Percentiles rank a stretch among this genome's conserved stretches.
phyloP scores from a whole-genome alignment of 305 asterid genomes.

The Fraxinus nigra region DNA sequence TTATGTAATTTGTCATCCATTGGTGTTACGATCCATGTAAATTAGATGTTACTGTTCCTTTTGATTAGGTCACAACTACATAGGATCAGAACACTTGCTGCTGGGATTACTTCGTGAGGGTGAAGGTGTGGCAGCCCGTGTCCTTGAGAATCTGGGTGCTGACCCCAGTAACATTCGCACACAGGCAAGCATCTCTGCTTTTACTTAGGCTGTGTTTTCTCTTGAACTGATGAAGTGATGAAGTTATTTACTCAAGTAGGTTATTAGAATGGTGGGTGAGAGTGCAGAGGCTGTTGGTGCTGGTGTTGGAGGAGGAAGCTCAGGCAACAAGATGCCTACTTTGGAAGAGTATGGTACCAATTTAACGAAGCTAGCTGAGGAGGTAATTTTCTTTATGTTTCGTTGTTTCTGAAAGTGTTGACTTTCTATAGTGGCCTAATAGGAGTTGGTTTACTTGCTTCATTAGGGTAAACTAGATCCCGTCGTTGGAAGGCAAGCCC shows the following conservation, averaged over 20 bases:
- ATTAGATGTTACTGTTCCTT: background rate
- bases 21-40: background rate
- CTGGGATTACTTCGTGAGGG: conserved; percentile 98
- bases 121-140: conserved; percentile 97
- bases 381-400: conserved; percentile 47
- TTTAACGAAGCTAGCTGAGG: conserved; percentile 95
- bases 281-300: conserved; percentile 89
- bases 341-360: conserved; percentile 96
- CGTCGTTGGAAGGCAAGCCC: conserved; percentile 86
- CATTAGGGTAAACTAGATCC: conserved; percentile 92
- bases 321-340: conserved; percentile 96
- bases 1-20: background rate
- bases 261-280: conserved; percentile 91
- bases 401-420: conserved; percentile 9
- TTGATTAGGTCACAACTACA: conserved; percentile 85
- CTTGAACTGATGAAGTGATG: conserved; percentile 9
- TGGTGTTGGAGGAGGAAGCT: conserved; percentile 87
- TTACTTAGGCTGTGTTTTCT: background rate
- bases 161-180: conserved; percentile 92
- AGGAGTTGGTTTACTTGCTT: conserved; percentile 17
- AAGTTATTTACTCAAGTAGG: conserved; percentile 38
- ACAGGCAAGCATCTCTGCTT: conserved; percentile 52
- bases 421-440: conserved; percentile 13
- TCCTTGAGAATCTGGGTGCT: conserved; percentile 93
- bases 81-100: conserved; percentile 95